Base-by-base conservation (phyloP, 306 rosid genomes). In the Citrullus amarus region DNA sequence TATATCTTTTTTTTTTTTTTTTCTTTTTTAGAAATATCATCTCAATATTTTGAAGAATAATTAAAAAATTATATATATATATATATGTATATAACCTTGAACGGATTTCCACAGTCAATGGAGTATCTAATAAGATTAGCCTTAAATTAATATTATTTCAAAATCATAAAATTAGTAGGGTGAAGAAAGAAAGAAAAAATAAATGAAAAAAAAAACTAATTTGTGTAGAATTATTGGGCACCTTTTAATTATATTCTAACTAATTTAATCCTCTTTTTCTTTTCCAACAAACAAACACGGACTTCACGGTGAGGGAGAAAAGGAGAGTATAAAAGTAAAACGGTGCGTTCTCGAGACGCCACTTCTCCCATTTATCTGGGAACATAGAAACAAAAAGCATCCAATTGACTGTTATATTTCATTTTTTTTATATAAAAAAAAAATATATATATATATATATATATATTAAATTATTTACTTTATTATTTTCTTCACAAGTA, bases 281-380 rank as follows among this genome's bases (percentile, higher is more conserved):
- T 50, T 14, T 14, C 6, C 6, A 50, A 50, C 75, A 38, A 43
- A 22, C 15, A 68, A 68, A 43, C 55, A 68, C 75, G 75, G 75
- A 43, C 0, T 20, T 20, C 50, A 18, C 1, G 75, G 3, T 20
- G 51, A 67, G 20, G 10, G 25, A 38, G 54, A 41, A 22, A 69
- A 44, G 5, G 9, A 12, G 18, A 44, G 48, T 10, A 13, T n/a
- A 8, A n/a, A 69, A 70, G n/a, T 39, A 46, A 46, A 70, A 43
- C 57, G 76, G 76, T 70, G 76, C 76, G 6, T 70, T 70, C 20
- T 46, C 76, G 39, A 6, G 38, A 70, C 38, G 76, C 57, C 57
- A 22, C 76, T 44, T 22, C 57, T 20, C 34, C 73, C 44, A 6
- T 18, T 14, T 43, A 60, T 12, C 25, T 9, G 32, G 38, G 13